These are phyloP conservation scores for Cenococcum geophilum DNA, from an alignment of 495 filamentous ascomycete genomes.

Conservation along the genomic window DNA sequence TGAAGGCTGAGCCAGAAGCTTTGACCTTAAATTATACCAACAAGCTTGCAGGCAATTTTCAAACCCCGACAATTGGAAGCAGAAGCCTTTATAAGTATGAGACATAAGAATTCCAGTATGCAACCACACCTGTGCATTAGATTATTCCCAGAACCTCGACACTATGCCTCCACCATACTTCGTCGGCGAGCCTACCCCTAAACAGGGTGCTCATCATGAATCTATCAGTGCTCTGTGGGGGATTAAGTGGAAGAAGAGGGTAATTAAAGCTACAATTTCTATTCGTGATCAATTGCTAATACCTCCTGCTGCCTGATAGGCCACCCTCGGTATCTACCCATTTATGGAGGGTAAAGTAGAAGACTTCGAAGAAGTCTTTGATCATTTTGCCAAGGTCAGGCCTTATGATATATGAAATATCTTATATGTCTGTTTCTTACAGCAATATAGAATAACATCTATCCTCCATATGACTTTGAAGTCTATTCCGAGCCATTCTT, in stretches of 20 bases:
- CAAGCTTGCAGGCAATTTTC: not conserved
- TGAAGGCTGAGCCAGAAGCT: not conserved
- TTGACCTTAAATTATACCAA: not conserved
- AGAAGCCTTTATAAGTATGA: not conserved
- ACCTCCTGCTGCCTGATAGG: not conserved
- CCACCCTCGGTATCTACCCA: conserved; percentile 26
- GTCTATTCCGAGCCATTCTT: conserved; percentile 22
- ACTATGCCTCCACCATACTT: conserved; percentile 1
- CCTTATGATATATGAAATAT: not conserved
- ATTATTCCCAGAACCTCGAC: not conserved
- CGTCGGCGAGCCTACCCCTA: not conserved
- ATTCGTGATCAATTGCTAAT: not conserved
- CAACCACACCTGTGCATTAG: not conserved
- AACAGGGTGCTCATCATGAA: conserved; percentile 10
- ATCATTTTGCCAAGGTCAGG: conserved; percentile 17
- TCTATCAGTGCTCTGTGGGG: conserved; percentile 26
- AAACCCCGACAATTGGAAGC: not conserved
- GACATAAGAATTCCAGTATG: not conserved
- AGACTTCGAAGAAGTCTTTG: conserved; percentile 26
- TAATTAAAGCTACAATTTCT: not conserved
- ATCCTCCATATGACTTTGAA: conserved; percentile 19
- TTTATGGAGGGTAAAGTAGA: conserved; percentile 27
- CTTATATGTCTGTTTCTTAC: not conserved
- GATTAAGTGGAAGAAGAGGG: conserved; percentile 25
- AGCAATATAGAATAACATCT: conserved; percentile 12